A percentile compares a stretch with the other conserved stretches of the same genome.
These are phyloP conservation scores for Citrus cavaleriei DNA, from an alignment of 345 rosid species.

Conservation along the genomic window DNA sequence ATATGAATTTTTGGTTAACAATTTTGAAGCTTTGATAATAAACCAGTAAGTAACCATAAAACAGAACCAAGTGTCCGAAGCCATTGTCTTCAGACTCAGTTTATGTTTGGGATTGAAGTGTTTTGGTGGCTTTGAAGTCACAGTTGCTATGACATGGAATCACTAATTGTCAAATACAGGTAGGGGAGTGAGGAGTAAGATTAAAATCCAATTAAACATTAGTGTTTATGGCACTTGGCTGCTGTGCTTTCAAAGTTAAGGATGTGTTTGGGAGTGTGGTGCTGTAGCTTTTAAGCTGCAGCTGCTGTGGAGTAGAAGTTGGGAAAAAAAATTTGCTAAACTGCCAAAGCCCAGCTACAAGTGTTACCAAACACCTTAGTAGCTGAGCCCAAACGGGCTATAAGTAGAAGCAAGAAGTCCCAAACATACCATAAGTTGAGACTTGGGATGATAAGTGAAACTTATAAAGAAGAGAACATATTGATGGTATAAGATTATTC, in stretches of 20 bases:
- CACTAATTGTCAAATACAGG: background rate
- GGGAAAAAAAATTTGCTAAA: too few relatives aligned
- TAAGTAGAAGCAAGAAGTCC: background rate
- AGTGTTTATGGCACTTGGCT: background rate
- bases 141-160: background rate
- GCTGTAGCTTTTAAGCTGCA: too few relatives aligned
- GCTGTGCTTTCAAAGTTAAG: background rate
- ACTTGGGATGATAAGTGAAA: background rate
- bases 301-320: too few relatives aligned
- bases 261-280: too few relatives aligned
- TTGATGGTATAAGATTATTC: background rate
- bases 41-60: background rate
- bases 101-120: background rate
- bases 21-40: background rate
- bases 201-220: background rate
- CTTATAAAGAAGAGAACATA: background rate
- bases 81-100: background rate
- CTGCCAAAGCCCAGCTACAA: too few relatives aligned
- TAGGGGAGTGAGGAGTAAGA: background rate
- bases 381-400: too few relatives aligned
- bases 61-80: background rate
- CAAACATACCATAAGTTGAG: background rate
- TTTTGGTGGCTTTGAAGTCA: background rate
- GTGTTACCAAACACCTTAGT: too few relatives aligned
- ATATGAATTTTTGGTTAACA: background rate